These are phyloP conservation scores for Chalaropsis ovoidea DNA, from an alignment of 2,329 filamentous ascomycete genomes.

Conservation along the genomic window DNA sequence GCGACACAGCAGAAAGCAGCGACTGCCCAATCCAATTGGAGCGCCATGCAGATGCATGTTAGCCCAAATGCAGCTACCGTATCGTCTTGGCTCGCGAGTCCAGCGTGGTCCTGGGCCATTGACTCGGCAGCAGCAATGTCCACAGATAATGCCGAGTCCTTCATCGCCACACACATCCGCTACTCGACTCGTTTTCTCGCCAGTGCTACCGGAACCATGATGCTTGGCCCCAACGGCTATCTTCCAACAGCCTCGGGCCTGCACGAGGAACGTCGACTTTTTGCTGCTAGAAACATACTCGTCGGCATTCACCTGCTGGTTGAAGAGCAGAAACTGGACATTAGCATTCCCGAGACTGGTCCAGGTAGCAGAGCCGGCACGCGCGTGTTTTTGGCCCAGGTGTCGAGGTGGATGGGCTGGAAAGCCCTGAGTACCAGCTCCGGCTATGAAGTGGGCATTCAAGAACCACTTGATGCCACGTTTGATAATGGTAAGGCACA, in stretches of 20 bases:
- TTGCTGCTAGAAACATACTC: constrained; percentile 55
- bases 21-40: constrained; percentile 35
- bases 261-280: constrained; percentile 48
- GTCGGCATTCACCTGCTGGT: constrained; percentile 74
- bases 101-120: constrained; percentile 62
- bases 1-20: neutral
- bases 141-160: constrained; percentile 31
- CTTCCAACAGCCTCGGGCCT: constrained; percentile 51
- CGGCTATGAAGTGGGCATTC: constrained; percentile 44
- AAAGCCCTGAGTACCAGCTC: constrained; percentile 36
- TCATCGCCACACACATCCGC: constrained; percentile 44
- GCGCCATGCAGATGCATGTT: constrained; percentile 39
- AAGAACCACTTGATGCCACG: constrained; percentile 37
- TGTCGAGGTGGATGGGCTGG: constrained; percentile 76
- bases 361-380: constrained; percentile 44
- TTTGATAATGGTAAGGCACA: constrained; percentile 34
- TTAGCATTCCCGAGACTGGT: constrained; percentile 39
- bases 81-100: constrained; percentile 50
- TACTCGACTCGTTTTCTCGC: constrained; percentile 56
- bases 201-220: constrained; percentile 47
- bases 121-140: constrained; percentile 39
- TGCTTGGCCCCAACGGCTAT: constrained; percentile 47
- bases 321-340: constrained; percentile 78
- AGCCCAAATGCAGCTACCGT: constrained; percentile 41
- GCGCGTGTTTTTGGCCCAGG: constrained; percentile 66